Conservation (phyloP, 2,329 filamentous ascomycete genomes). For the Falciphora oryzae region DNA sequence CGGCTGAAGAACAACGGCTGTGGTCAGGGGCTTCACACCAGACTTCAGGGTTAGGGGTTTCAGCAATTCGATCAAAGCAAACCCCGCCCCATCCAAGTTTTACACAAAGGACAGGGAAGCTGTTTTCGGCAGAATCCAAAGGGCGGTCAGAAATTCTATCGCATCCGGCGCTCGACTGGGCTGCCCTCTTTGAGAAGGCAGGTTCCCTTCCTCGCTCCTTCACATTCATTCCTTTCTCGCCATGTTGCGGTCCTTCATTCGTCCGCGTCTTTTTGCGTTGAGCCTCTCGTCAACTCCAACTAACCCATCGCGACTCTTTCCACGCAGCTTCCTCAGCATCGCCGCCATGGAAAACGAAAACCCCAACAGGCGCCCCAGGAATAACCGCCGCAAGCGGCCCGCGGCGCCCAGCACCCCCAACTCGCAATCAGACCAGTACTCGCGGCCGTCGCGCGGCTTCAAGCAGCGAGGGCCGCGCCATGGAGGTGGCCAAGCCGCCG, state of each 20-base stretch:
- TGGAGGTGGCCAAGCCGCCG: background rate
- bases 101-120: too few species aligned
- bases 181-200: background rate
- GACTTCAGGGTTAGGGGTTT: too few species aligned
- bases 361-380: background rate
- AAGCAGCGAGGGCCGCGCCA: background rate
- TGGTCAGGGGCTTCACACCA: too few species aligned
- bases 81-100: too few species aligned
- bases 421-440: background rate
- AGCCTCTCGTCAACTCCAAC: background rate
- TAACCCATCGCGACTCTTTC: background rate
- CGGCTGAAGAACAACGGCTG: too few species aligned
- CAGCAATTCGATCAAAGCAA: too few species aligned
- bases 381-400: background rate
- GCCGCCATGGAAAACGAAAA: background rate
- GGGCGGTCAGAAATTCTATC: too few species aligned
- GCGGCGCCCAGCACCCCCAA: background rate
- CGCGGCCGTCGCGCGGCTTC: too few species aligned
- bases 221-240: background rate
- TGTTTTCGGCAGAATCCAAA: too few species aligned
- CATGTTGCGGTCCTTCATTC: background rate
- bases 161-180: too few species aligned
- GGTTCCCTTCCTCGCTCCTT: background rate
- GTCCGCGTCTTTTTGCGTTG: background rate
- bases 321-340: background rate